Conservation (phyloP, 1,284 basidiomycete species). For the Irpex sp. region DNA sequence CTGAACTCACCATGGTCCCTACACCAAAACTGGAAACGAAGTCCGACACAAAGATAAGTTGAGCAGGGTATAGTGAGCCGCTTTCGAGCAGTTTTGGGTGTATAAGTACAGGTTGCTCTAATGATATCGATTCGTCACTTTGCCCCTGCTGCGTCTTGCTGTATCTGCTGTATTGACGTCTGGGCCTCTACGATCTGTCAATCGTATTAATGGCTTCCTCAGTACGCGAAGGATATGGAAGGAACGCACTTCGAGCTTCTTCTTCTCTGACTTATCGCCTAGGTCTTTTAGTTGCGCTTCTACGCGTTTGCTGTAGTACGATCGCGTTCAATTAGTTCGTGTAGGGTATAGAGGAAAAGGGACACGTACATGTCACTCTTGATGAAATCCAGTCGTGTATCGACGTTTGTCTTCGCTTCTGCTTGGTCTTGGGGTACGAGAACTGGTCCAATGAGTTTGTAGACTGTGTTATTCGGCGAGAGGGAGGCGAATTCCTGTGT, state of each 20-base stretch:
- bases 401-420: conserved; percentile 88
- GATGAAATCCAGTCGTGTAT: conserved; percentile 91
- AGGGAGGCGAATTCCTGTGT: conserved; percentile 79
- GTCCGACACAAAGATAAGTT: no score
- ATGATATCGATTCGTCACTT: background rate
- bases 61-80: no score
- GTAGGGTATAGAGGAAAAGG: background rate
- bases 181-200: conserved; percentile 49
- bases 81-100: no score
- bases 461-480: conserved; percentile 77
- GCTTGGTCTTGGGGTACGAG: conserved; percentile 85
- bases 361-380: conserved; percentile 76
- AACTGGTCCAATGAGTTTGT: conserved; percentile 90
- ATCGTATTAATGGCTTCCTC: conserved; percentile 2
- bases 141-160: conserved; percentile 1
- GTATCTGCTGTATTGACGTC: conserved; percentile 8
- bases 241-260: conserved; percentile 68
- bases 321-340: conserved; percentile 3
- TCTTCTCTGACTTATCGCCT: conserved; percentile 68
- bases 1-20: no score
- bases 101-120: no score
- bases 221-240: background rate
- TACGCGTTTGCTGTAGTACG: conserved; percentile 62
- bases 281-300: conserved; percentile 77
- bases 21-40: no score